A percentile compares a stretch with the other conserved stretches of the same genome.
These are phyloP conservation scores for Auxenochlorella pyrenoidosa DNA, from an alignment of 139 green algal genomes.

Conservation along the genomic window DNA sequence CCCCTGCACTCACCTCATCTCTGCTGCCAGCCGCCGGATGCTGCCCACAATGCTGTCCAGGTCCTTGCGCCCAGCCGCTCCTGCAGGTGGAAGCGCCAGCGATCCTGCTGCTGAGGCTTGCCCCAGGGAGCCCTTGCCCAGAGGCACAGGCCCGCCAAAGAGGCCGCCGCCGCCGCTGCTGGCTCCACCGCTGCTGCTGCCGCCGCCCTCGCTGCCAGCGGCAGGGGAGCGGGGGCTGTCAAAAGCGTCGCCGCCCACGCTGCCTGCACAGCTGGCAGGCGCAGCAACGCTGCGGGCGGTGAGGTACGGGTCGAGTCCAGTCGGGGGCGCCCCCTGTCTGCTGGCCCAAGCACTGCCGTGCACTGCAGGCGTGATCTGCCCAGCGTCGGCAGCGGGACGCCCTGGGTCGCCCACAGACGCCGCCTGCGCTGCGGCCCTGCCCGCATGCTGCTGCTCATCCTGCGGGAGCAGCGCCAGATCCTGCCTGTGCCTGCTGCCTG, in stretches of 20 bases:
- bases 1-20: slow-evolving; percentile 7
- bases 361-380: background rate
- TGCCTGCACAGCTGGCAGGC: background rate
- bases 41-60: slow-evolving; percentile 1
- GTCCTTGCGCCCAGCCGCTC: background rate
- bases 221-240: background rate
- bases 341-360: background rate
- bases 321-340: background rate
- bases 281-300: slow-evolving; percentile 7
- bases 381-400: background rate
- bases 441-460: background rate
- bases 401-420: background rate
- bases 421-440: background rate
- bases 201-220: background rate
- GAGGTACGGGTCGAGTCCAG: background rate
- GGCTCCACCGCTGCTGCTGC: background rate
- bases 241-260: background rate
- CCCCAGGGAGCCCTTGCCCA: background rate
- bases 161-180: background rate
- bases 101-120: background rate
- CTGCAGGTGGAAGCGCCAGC: background rate
- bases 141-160: background rate
- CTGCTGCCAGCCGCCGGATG: slow-evolving; percentile 19
- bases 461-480: background rate
- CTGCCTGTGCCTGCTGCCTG: too few species aligned